A percentile compares a stretch with the other conserved stretches of the same genome.
phyloP scores from a whole-genome alignment of 352 stramenopile species.

The Halophytophthora polymorphica region DNA sequence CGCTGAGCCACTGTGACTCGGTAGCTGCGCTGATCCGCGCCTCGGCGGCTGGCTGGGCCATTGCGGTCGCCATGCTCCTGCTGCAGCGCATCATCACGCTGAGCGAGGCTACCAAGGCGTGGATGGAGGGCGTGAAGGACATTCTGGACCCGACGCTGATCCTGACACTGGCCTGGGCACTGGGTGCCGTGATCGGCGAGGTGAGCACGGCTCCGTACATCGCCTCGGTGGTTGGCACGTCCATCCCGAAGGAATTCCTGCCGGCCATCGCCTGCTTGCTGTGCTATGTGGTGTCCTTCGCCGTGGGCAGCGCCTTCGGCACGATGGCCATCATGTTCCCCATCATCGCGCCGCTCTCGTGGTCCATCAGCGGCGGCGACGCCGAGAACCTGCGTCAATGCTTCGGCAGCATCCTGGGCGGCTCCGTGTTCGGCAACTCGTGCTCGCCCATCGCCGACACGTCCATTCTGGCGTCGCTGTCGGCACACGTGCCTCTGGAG shows the following conservation, averaged over 20 bases:
- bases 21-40: conserved; percentile 75
- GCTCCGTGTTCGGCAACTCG: conserved; percentile 86
- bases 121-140: conserved; percentile 90
- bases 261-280: conserved; percentile 80
- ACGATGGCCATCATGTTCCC: conserved; percentile 94
- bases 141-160: conserved; percentile 90
- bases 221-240: conserved; percentile 67
- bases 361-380: conserved; percentile 75
- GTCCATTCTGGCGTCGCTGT: conserved; percentile 86
- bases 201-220: conserved; percentile 84
- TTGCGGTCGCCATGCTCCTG: conserved; percentile 69
- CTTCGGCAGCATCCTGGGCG: conserved; percentile 86
- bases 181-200: conserved; percentile 82
- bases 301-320: conserved; percentile 86
- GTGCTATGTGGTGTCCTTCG: conserved; percentile 89
- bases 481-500: conserved; percentile 69
- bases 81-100: conserved; percentile 84
- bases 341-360: conserved; percentile 86
- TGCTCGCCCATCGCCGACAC: conserved; percentile 93
- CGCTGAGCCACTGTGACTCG: conserved; percentile 76
- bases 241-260: conserved; percentile 75
- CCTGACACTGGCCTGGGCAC: conserved; percentile 87
- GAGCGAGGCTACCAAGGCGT: conserved; percentile 84
- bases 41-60: conserved; percentile 71
- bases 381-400: conserved; percentile 80